phyloP scores from a whole-genome alignment of 23 red algal genomes.

The Chondrus crispus region DNA sequence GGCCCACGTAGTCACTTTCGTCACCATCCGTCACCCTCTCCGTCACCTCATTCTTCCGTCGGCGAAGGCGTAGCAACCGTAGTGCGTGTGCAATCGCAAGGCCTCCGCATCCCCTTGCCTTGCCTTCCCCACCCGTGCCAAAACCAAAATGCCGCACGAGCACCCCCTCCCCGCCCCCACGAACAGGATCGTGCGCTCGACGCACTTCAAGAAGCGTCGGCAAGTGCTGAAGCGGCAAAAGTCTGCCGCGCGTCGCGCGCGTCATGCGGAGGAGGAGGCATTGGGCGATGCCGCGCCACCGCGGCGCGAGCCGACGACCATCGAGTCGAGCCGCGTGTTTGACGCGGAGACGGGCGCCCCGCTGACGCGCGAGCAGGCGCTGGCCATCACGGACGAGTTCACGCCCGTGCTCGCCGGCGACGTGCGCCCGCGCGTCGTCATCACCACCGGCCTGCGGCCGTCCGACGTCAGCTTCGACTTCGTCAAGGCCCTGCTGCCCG shows the following conservation, averaged over 20 bases:
- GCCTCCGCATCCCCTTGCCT: neutral
- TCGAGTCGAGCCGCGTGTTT: slow-evolving; percentile 50
- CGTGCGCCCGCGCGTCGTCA: slow-evolving; percentile 46
- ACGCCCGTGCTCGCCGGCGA: slow-evolving; percentile 57
- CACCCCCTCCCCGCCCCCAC: neutral
- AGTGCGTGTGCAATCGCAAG: no score
- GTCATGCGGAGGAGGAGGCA: slow-evolving; percentile 5
- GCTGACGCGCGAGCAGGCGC: slow-evolving; percentile 47
- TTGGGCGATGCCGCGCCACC: slow-evolving; percentile 42
- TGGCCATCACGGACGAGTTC: slow-evolving; percentile 80
- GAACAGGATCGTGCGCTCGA: slow-evolving; percentile 33
- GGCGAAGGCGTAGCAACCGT: no score
- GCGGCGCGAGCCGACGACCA: slow-evolving; percentile 24
- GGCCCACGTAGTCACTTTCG: no score
- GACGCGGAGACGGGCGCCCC: slow-evolving; percentile 49
- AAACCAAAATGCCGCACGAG: neutral
- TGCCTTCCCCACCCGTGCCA: neutral
- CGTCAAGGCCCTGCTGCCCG: slow-evolving; percentile 54
- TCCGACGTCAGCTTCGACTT: slow-evolving; percentile 64
- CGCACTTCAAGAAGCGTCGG: neutral
- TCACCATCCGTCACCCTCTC: no score
- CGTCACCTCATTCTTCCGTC: no score
- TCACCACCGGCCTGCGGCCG: slow-evolving; percentile 64
- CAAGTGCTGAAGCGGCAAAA: slow-evolving; percentile 18
- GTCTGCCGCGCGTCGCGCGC: slow-evolving; percentile 30